phyloP scores from a whole-genome alignment of 1,284 basidiomycete species.

The Sporisorium scitamineum region DNA sequence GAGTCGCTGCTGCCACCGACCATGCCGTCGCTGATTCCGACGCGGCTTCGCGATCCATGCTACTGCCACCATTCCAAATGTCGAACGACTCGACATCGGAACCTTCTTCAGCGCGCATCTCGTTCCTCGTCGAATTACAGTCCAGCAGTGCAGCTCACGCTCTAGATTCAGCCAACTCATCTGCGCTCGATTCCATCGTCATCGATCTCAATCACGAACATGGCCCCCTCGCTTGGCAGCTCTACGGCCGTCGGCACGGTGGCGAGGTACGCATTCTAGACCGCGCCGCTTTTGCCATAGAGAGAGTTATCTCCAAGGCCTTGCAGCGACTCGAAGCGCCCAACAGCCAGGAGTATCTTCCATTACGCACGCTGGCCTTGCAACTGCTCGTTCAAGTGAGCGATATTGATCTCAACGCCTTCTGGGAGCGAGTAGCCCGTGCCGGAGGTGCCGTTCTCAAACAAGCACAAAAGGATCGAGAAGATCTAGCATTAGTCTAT shows the following conservation, averaged over 20 bases:
- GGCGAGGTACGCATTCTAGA: constrained; percentile 30
- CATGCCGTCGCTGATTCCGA: background rate
- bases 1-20: background rate
- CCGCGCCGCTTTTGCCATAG: constrained; percentile 48
- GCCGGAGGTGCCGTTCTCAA: constrained; percentile 38
- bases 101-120: constrained; percentile 14
- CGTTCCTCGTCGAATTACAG: constrained; percentile 39
- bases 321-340: constrained; percentile 35
- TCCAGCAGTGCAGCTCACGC: constrained; percentile 11
- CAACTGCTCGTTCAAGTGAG: constrained; percentile 43
- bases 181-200: constrained; percentile 19
- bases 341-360: constrained; percentile 23
- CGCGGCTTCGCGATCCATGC: background rate
- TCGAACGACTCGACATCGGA: background rate
- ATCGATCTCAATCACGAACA: constrained; percentile 39
- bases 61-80: constrained; percentile 21
- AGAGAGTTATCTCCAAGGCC: constrained; percentile 46
- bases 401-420: constrained; percentile 50
- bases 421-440: constrained; percentile 57
- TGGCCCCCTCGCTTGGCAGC: constrained; percentile 45
- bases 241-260: constrained; percentile 18
- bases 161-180: constrained; percentile 9
- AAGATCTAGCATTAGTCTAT: constrained; percentile 26
- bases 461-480: constrained; percentile 18
- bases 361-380: constrained; percentile 37